Evolutionary conservation across 805 yeast genomes (phyloP).

Genomic region (Myxozyma melibiosi): DNA sequence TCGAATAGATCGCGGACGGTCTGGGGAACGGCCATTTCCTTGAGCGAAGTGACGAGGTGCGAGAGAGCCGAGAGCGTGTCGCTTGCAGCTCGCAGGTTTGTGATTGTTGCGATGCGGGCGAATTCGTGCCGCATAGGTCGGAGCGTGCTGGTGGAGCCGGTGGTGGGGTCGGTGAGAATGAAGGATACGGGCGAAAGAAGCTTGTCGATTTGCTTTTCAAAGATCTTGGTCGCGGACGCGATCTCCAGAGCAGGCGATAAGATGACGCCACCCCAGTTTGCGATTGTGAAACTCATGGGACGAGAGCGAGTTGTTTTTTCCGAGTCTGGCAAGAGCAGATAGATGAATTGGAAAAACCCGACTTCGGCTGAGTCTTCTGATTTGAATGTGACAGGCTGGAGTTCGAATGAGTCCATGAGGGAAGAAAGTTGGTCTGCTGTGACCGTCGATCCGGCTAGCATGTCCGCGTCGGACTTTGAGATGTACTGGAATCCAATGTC

Average conservation of each 20-base stretch:
- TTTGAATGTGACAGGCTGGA: slow-evolving; percentile 11
- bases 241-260: slow-evolving; percentile 43
- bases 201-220: slow-evolving; percentile 72
- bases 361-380: neutral
- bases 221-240: slow-evolving; percentile 61
- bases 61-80: slow-evolving; percentile 73
- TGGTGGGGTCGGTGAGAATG: slow-evolving; percentile 35
- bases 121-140: slow-evolving; percentile 37
- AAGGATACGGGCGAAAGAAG: slow-evolving; percentile 71
- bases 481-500: slow-evolving; percentile 23
- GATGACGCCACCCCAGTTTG: slow-evolving; percentile 87
- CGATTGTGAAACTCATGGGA: slow-evolving; percentile 48
- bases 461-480: neutral
- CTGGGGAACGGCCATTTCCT: slow-evolving; percentile 81
- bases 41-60: slow-evolving; percentile 66
- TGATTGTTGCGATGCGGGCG: slow-evolving; percentile 58
- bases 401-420: slow-evolving; percentile 22
- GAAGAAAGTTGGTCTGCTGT: slow-evolving; percentile 5
- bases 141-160: neutral
- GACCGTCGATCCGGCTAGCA: neutral
- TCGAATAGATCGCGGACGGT: slow-evolving; percentile 63
- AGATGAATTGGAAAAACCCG: slow-evolving; percentile 24
- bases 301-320: neutral
- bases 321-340: slow-evolving; percentile 10
- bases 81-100: slow-evolving; percentile 62